Conservation (phyloP, 2,329 filamentous ascomycete species). For the Penicillium sp. region DNA sequence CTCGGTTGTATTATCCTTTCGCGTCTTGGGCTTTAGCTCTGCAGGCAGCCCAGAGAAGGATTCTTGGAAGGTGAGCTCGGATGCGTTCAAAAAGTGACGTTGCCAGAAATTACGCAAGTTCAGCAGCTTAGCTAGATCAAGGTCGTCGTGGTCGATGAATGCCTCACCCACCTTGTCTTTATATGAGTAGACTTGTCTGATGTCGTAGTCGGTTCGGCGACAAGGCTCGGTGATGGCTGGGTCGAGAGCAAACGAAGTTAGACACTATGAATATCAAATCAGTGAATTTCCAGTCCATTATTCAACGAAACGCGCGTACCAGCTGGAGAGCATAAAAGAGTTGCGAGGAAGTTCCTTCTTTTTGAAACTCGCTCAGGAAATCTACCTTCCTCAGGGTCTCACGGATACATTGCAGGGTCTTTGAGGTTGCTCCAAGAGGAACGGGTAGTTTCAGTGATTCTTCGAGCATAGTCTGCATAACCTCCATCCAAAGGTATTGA, state of each 20-base stretch:
- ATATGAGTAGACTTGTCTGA: slow-evolving; percentile 30
- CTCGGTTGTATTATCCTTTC: slow-evolving; percentile 10
- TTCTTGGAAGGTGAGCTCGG: slow-evolving; percentile 27
- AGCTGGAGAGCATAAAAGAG: slow-evolving; percentile 32
- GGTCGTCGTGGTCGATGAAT: slow-evolving; percentile 16
- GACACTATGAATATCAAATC: slow-evolving; percentile 23
- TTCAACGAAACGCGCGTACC: slow-evolving; percentile 16
- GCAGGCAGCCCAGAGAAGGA: slow-evolving; percentile 22
- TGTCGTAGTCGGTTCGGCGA: slow-evolving; percentile 33
- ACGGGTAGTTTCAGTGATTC: slow-evolving; percentile 18
- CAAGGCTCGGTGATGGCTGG: slow-evolving; percentile 23
- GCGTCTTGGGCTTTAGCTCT: slow-evolving; percentile 20
- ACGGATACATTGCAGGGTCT: slow-evolving; percentile 24
- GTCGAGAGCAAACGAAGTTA: slow-evolving; percentile 37
- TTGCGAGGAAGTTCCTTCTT: slow-evolving; percentile 17
- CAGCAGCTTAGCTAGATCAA: slow-evolving; percentile 34
- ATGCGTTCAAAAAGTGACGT: slow-evolving; percentile 34
- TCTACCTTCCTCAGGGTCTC: slow-evolving; percentile 16
- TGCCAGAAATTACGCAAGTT: slow-evolving; percentile 46
- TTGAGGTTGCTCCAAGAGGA: slow-evolving; percentile 10
- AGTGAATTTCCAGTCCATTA: slow-evolving; percentile 3
- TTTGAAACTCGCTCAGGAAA: slow-evolving; percentile 27
- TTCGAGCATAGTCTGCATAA: slow-evolving; percentile 31
- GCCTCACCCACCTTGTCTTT: not conserved
- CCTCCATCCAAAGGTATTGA: slow-evolving; percentile 32